Conservation (phyloP, 2,329 filamentous ascomycete genomes). For the Phaeomoniella chlamydospora region DNA sequence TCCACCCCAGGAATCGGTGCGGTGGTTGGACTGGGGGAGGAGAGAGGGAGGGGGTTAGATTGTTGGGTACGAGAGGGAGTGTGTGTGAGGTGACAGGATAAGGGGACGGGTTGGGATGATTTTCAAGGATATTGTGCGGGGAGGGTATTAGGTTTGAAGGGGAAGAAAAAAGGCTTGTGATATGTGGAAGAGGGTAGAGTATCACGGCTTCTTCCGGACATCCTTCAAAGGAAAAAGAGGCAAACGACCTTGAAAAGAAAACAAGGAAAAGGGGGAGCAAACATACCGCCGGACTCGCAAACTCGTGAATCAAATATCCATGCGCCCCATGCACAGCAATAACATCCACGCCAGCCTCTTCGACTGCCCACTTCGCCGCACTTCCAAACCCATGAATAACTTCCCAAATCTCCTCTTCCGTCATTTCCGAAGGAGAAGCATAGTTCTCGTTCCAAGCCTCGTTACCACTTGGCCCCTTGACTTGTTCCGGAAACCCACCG, state of each 20-base stretch:
- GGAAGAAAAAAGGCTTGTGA: too few relatives aligned
- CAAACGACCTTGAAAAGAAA: too few relatives aligned
- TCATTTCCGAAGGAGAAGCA: background rate
- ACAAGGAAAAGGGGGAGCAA: too few relatives aligned
- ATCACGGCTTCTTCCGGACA: too few relatives aligned
- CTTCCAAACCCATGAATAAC: background rate
- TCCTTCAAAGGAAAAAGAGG: too few relatives aligned
- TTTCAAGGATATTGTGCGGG: too few relatives aligned
- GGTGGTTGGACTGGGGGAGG: background rate
- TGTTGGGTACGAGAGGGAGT: too few relatives aligned
- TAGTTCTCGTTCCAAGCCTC: background rate
- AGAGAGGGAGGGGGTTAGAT: background rate
- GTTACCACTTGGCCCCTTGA: background rate
- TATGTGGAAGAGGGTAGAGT: too few relatives aligned
- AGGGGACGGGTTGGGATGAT: too few relatives aligned
- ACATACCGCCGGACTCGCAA: background rate
- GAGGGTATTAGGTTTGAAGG: too few relatives aligned
- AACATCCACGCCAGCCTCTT: background rate
- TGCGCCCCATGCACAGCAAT: background rate
- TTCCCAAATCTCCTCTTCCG: background rate
- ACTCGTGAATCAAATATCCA: background rate
- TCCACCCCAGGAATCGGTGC: background rate
- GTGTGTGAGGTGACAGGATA: too few relatives aligned
- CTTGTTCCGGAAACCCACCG: slow-evolving; percentile 1
- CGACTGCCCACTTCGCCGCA: background rate